Base-by-base conservation (phyloP, 2,329 filamentous ascomycete genomes). In the Botrytis medusae region DNA sequence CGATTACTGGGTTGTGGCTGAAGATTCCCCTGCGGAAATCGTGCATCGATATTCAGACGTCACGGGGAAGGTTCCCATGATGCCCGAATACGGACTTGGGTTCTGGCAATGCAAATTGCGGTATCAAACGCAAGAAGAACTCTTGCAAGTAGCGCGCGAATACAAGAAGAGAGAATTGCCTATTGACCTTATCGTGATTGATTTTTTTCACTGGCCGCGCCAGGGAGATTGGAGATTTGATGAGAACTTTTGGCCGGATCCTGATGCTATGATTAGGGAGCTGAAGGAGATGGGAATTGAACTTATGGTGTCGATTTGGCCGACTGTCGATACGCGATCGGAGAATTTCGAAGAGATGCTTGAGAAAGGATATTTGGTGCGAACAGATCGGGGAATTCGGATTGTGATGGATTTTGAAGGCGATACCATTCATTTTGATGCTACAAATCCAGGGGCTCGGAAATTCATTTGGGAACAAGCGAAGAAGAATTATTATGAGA, bases 191-290 rank as follows among this genome's bases (percentile, higher is more conserved):
- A 91, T 92, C n/a, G 90, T 92, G 0, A 82, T 89, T 54, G 90
- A 92, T 77, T 92, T 89, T 79, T 92, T 92, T 79, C 90, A 92
- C 78, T 92, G 90, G 90, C 86, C 87, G 12, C 83, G 84, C 12
- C 89, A 92, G 78, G 90, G 90, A 9, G 90, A 92, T 72, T 92
- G 90, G 90, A 87, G 85, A 57, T 92, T 92, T 76, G 90, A 92
- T 77, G 82, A 85, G 0, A 84, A 84, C 0, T 92, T 87, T 76
- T 92, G 88, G 89, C 90, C 90, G 0, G 87, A 92, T 78, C 89
- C 74, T 83, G 88, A 88, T 63, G 87, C 87, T 5, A 92, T 92
- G 90, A 83, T 91, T 34, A 82, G 83, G 57, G 90, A 92, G 79
- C 84, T 92, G 1, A 84, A 87, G 60, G 83, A 85, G 0, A 80